Conservation (phyloP, 2,329 filamentous ascomycete genomes). For the Gaeumannomyces sp. region DNA sequence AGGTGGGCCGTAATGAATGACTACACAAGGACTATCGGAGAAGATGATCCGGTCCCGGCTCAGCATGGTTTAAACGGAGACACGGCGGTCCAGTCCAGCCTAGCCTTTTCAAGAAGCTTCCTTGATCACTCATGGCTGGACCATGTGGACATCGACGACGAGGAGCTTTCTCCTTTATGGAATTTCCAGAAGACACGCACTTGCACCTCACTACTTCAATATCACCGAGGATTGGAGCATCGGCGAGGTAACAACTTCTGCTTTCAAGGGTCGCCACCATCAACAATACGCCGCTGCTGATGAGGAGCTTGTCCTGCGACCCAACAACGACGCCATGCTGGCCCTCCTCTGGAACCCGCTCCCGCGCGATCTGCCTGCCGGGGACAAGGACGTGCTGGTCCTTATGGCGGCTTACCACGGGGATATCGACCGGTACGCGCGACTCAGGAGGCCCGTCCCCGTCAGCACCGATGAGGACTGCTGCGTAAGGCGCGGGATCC, state of each 20-base stretch:
- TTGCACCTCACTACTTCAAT: conserved; percentile 19
- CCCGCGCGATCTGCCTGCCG: conserved; percentile 27
- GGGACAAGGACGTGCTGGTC: conserved; percentile 32
- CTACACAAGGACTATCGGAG: conserved; percentile 23
- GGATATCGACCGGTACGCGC: conserved; percentile 31
- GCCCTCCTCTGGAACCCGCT: conserved; percentile 26
- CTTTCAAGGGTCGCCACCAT: accelerated
- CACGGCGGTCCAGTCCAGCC: conserved; percentile 22
- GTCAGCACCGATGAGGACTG: background rate
- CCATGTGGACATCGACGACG: background rate
- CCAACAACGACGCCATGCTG: background rate
- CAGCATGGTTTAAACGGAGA: conserved; percentile 27
- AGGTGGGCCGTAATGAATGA: conserved; percentile 31
- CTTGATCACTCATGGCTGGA: background rate
- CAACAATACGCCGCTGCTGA: background rate
- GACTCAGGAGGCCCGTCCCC: conserved; percentile 24
- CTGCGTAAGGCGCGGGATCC: conserved; percentile 24
- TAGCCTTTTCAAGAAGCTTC: background rate
- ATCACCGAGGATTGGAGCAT: conserved; percentile 26
- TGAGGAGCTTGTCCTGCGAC: background rate
- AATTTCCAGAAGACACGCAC: background rate
- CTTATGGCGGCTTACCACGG: conserved; percentile 31
- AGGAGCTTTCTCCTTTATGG: background rate
- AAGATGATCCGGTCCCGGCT: conserved; percentile 6
- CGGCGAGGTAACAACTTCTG: conserved; percentile 5